Evolutionary conservation across 805 yeast genomes (phyloP).

Genomic region (Starmerella tilneyi): DNA sequence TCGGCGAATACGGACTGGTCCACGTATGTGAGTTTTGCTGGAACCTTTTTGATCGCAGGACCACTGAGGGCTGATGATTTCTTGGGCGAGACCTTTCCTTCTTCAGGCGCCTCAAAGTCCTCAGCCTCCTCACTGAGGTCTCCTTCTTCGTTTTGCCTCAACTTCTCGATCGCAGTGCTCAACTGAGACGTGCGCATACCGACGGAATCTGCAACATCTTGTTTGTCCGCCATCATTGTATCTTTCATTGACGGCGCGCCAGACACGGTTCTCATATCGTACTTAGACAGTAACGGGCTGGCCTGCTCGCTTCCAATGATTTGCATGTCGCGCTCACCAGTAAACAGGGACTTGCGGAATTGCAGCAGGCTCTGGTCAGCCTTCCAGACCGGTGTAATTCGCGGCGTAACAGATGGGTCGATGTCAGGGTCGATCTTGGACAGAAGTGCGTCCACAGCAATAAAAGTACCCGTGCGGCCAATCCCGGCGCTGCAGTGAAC

Average conservation of each 20-base stretch:
- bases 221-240: constrained; percentile 4
- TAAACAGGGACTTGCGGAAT: constrained; percentile 21
- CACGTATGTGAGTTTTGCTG: constrained; percentile 26
- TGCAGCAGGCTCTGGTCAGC: constrained; percentile 13
- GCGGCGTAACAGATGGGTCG: constrained; percentile 17
- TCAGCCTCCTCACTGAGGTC: too few relatives aligned
- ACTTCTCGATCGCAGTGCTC: background rate
- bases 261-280: constrained; percentile 17
- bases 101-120: background rate
- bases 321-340: constrained; percentile 14
- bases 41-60: constrained; percentile 19
- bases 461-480: constrained; percentile 88
- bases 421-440: constrained; percentile 24
- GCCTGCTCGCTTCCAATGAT: constrained; percentile 3
- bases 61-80: constrained; percentile 21
- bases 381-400: constrained; percentile 22
- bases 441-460: constrained; percentile 51
- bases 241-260: constrained; percentile 2
- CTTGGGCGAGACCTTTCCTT: background rate
- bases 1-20: constrained; percentile 24
- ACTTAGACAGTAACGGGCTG: constrained; percentile 18
- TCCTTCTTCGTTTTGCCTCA: background rate
- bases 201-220: background rate
- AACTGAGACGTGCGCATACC: background rate
- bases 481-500: constrained; percentile 97